Conservation (phyloP, 1,139 yeast genomes). For the Geotrichum cucujoidarum region DNA sequence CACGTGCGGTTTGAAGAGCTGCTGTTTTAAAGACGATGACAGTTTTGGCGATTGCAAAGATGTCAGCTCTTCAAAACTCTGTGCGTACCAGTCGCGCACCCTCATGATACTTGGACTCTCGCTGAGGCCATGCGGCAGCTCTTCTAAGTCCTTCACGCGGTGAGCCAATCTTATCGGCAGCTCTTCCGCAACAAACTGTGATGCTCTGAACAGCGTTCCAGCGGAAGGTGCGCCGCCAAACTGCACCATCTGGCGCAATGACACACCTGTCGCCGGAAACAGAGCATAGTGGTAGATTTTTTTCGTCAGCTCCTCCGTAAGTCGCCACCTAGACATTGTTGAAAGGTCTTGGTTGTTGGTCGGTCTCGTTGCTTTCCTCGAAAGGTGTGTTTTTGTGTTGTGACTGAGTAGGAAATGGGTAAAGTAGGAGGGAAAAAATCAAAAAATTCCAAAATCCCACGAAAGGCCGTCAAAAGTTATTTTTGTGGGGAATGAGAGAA, state of each 20-base stretch:
- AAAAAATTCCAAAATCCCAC: too few species aligned
- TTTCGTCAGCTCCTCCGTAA: conserved; percentile 31
- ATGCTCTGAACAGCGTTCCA: conserved; percentile 76
- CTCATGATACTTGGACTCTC: conserved; percentile 69
- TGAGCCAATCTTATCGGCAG: conserved; percentile 83
- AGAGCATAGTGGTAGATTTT: conserved; percentile 54
- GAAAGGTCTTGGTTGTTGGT: too few species aligned
- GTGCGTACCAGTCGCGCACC: conserved; percentile 88
- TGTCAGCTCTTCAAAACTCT: conserved; percentile 78
- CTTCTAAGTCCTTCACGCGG: conserved; percentile 77
- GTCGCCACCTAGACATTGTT: conserved; percentile 18
- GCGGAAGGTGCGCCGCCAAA: conserved; percentile 76
- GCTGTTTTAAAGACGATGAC: conserved; percentile 14
- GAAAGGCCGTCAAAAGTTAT: too few species aligned
- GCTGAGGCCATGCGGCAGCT: conserved; percentile 68
- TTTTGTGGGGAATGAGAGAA: too few species aligned
- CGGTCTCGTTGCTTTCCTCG: too few species aligned
- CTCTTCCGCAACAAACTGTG: conserved; percentile 81
- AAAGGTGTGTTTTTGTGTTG: too few species aligned
- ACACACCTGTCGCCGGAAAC: conserved; percentile 78
- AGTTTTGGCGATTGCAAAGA: conserved; percentile 31
- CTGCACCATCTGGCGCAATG: conserved; percentile 87
- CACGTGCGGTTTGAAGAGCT: conserved; percentile 9
- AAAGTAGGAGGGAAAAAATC: too few species aligned
- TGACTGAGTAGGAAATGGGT: too few species aligned